phyloP scores from a whole-genome alignment of 2,329 filamentous ascomycete genomes.

The Apiospora koreana region DNA sequence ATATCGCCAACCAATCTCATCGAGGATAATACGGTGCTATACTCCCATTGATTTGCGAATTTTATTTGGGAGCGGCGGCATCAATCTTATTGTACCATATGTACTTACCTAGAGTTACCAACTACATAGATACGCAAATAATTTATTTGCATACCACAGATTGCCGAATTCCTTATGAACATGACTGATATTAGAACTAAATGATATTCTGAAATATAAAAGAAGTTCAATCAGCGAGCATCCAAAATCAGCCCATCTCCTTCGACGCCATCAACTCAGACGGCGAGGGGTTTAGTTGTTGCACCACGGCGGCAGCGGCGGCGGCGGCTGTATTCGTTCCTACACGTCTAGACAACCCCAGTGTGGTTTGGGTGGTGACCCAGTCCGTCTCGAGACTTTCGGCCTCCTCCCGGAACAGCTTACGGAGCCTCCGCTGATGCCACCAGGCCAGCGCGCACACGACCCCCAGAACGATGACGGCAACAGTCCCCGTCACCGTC shows the following conservation, averaged over 20 bases:
- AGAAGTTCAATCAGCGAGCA: neutral
- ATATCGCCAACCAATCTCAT: neutral
- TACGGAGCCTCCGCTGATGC: conserved; percentile 33
- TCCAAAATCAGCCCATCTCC: neutral
- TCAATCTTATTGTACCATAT: neutral
- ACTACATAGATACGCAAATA: neutral
- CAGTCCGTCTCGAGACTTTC: conserved; percentile 23
- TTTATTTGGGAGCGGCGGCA: neutral
- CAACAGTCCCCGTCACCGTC: conserved; percentile 26
- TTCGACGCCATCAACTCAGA: neutral
- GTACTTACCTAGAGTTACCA: neutral
- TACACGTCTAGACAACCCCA: neutral
- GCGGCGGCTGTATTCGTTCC: neutral
- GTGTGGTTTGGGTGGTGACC: neutral
- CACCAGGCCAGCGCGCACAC: conserved; percentile 33
- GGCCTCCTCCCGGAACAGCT: conserved; percentile 30
- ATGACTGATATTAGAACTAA: too few relatives aligned
- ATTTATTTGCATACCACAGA: neutral
- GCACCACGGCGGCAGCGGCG: neutral
- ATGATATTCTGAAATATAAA: neutral
- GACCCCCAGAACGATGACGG: conserved; percentile 25
- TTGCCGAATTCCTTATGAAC: too few relatives aligned
- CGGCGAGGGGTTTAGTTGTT: neutral
- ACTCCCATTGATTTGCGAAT: neutral
- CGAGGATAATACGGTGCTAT: neutral